These are phyloP conservation scores for Arabidopsis hybrid DNA, from an alignment of 441 rosid genomes.

Conservation along the genomic window DNA sequence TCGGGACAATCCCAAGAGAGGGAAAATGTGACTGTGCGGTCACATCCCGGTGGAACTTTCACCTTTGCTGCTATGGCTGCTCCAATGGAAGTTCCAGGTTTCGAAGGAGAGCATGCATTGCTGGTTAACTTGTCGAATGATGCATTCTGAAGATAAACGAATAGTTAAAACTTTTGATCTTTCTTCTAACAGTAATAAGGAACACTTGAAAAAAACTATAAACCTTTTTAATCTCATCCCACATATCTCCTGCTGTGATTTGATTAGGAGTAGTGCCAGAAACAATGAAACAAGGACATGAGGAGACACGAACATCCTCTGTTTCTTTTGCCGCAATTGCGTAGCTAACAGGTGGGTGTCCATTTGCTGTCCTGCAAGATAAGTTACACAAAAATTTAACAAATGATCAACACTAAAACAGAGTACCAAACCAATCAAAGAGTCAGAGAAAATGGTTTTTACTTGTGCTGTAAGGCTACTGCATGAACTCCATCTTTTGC, in stretches of 20 bases:
- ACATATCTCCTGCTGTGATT: constrained; percentile 77
- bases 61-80: constrained; percentile 74
- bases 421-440: constrained; percentile 16
- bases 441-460: constrained; percentile 37
- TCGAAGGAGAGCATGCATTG: constrained; percentile 51
- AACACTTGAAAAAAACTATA: neutral
- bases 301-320: constrained; percentile 64
- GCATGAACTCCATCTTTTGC: constrained; percentile 72
- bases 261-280: constrained; percentile 52
- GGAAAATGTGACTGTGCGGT: constrained; percentile 61
- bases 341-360: constrained; percentile 72
- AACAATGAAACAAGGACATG: constrained; percentile 69
- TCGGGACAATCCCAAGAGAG: constrained; percentile 84
- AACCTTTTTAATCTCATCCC: constrained; percentile 76
- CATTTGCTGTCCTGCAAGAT: constrained; percentile 76
- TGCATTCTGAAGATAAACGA: constrained; percentile 48
- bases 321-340: constrained; percentile 76
- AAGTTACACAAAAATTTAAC: neutral
- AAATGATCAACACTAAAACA: constrained; percentile 6
- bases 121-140: constrained; percentile 60
- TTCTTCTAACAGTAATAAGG: neutral
- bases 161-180: neutral
- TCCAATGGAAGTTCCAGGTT: constrained; percentile 70
- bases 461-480: constrained; percentile 83
- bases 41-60: constrained; percentile 63